Percentiles rank a stretch among this genome's conserved stretches.
Evolutionary conservation across 495 filamentous ascomycete genomes (phyloP).

Genomic region (Collariella sp.): DNA sequence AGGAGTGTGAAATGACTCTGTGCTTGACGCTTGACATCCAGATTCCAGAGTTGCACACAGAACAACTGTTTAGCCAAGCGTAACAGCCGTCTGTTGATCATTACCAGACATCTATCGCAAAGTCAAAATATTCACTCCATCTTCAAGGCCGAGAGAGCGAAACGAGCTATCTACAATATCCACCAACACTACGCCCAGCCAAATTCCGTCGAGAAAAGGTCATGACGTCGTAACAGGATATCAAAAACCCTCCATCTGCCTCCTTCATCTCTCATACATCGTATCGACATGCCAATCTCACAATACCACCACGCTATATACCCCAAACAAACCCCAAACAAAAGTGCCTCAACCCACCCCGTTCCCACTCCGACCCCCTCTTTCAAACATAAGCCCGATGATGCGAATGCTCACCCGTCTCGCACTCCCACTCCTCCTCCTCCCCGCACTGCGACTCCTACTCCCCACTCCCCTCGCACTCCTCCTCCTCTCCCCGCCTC

Average conservation of each 20-base stretch:
- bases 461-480: background rate
- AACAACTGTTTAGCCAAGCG: too few species aligned
- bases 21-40: too few species aligned
- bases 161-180: background rate
- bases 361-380: background rate
- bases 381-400: constrained; percentile 10
- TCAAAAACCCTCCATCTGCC: background rate
- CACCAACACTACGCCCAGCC: background rate
- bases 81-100: too few species aligned
- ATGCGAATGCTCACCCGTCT: constrained; percentile 8
- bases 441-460: background rate
- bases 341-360: too few species aligned
- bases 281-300: too few species aligned
- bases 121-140: too few species aligned
- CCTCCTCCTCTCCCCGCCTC: background rate
- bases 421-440: constrained; percentile 14
- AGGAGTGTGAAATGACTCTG: too few species aligned
- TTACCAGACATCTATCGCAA: too few species aligned
- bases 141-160: too few species aligned
- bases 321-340: too few species aligned
- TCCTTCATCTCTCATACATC: background rate
- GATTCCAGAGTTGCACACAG: too few species aligned
- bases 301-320: too few species aligned
- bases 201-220: background rate
- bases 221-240: constrained; percentile 7